phyloP scores from a whole-genome alignment of 1,139 yeast species.

The Saccharomyces hybrid region DNA sequence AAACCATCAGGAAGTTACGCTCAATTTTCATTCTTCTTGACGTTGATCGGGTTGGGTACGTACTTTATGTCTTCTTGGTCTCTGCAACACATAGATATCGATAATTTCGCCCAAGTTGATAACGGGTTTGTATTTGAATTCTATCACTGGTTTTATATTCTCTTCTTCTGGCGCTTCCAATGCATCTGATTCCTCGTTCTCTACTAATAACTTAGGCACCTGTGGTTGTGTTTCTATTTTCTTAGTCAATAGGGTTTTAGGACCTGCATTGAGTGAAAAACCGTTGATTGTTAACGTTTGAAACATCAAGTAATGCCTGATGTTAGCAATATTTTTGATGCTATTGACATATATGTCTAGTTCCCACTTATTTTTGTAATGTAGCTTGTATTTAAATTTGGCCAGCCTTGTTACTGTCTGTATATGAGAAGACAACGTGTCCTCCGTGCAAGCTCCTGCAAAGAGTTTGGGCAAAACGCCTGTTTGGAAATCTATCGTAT shows the following conservation, averaged over 20 bases:
- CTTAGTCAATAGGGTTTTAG: not conserved
- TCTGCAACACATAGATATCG: slow-evolving; percentile 24
- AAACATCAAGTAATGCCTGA: slow-evolving; percentile 21
- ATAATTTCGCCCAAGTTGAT: slow-evolving; percentile 23
- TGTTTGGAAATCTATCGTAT: slow-evolving; percentile 17
- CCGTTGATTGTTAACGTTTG: slow-evolving; percentile 4
- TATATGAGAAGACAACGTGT: slow-evolving; percentile 13
- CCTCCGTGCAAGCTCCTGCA: slow-evolving; percentile 5
- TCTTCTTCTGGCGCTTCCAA: not conserved
- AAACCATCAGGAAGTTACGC: not conserved
- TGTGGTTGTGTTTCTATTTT: slow-evolving; percentile 2
- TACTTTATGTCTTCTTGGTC: slow-evolving; percentile 24
- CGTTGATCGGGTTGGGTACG: not conserved
- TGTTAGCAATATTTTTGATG: slow-evolving; percentile 17
- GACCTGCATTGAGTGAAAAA: slow-evolving; percentile 2
- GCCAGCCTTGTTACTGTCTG: slow-evolving; percentile 20
- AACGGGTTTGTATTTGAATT: slow-evolving; percentile 19
- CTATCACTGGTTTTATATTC: slow-evolving; percentile 22
- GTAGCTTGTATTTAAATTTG: slow-evolving; percentile 22
- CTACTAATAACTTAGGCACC: slow-evolving; percentile 2
- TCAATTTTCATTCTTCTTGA: not conserved
- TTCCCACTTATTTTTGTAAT: slow-evolving; percentile 27
- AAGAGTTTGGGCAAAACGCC: slow-evolving; percentile 13
- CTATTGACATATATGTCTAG: slow-evolving; percentile 25
- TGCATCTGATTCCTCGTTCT: not conserved